Conservation (phyloP, 306 rosid genomes). For the Quercus robur region DNA sequence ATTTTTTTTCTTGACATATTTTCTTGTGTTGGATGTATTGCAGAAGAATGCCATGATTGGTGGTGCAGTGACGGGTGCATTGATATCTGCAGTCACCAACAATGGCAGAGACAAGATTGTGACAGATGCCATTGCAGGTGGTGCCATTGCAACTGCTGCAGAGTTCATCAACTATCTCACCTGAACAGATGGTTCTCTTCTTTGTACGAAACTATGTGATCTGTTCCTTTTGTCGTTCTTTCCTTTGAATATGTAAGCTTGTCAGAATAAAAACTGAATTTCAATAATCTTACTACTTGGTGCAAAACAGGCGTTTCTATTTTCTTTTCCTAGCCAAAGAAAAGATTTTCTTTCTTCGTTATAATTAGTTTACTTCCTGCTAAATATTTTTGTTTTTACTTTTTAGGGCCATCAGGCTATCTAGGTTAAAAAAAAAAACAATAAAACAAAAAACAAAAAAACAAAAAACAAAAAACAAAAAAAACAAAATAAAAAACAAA, state of each 20-base stretch:
- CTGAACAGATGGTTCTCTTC: slow-evolving; percentile 27
- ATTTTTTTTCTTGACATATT: neutral
- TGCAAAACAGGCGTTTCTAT: neutral
- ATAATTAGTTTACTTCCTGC: neutral
- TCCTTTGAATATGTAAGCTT: neutral
- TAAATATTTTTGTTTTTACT: neutral
- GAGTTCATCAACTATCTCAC: slow-evolving; percentile 78
- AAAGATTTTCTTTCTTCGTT: neutral
- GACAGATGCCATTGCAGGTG: slow-evolving; percentile 77
- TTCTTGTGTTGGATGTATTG: slow-evolving; percentile 23
- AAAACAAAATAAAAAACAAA: too few relatives aligned
- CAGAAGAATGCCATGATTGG: slow-evolving; percentile 96
- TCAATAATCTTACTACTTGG: neutral
- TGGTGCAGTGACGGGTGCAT: slow-evolving; percentile 83
- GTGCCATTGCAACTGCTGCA: slow-evolving; percentile 90
- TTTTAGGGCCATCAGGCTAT: neutral
- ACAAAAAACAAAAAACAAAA: too few relatives aligned
- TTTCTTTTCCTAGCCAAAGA: neutral
- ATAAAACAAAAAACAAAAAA: too few relatives aligned
- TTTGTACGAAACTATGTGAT: neutral
- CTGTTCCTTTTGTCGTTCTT: slow-evolving; percentile 7
- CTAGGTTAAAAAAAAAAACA: neutral
- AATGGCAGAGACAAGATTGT: slow-evolving; percentile 47
- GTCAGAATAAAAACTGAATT: neutral
- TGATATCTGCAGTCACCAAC: slow-evolving; percentile 51